phyloP scores from a whole-genome alignment of 768 basidiomycete species.

The Russula griseocarnosa region DNA sequence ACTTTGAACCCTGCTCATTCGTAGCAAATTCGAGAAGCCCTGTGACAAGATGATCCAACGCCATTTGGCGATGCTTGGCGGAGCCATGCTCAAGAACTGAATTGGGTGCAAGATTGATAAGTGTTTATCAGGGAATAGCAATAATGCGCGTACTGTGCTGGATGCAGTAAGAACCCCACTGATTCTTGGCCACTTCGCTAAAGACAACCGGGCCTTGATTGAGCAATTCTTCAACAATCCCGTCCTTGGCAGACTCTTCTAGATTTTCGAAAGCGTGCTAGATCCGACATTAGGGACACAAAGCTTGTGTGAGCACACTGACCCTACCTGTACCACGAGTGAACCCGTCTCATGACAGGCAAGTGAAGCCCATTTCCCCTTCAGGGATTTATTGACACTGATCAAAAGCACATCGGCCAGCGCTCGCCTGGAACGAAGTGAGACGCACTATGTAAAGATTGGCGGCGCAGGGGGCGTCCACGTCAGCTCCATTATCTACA shows the following conservation, averaged over 20 bases:
- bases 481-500: constrained; percentile 81
- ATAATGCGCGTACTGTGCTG: constrained; percentile 63
- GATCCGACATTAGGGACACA: constrained; percentile 20
- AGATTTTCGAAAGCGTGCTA: constrained; percentile 85
- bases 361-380: constrained; percentile 84
- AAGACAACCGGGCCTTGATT: constrained; percentile 66
- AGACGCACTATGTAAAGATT: constrained; percentile 78
- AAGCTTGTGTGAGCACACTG: background rate
- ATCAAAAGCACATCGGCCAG: constrained; percentile 2
- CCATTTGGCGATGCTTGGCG: constrained; percentile 65
- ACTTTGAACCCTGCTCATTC: constrained; percentile 84
- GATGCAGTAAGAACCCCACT: constrained; percentile 86
- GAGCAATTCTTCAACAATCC: constrained; percentile 79
- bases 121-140: constrained; percentile 2
- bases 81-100: constrained; percentile 84
- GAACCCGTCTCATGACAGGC: constrained; percentile 91
- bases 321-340: constrained; percentile 72
- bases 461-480: constrained; percentile 87
- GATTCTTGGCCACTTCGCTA: constrained; percentile 75
- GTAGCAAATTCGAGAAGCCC: constrained; percentile 78
- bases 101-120: constrained; percentile 12
- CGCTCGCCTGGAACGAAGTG: background rate
- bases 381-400: constrained; percentile 83
- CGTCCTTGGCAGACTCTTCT: constrained; percentile 78
- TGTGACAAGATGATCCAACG: constrained; percentile 70